Percentiles rank a stretch among this genome's conserved stretches.
Conservation (phyloP, 805 yeast species). For the Yueomyces sinensis region DNA sequence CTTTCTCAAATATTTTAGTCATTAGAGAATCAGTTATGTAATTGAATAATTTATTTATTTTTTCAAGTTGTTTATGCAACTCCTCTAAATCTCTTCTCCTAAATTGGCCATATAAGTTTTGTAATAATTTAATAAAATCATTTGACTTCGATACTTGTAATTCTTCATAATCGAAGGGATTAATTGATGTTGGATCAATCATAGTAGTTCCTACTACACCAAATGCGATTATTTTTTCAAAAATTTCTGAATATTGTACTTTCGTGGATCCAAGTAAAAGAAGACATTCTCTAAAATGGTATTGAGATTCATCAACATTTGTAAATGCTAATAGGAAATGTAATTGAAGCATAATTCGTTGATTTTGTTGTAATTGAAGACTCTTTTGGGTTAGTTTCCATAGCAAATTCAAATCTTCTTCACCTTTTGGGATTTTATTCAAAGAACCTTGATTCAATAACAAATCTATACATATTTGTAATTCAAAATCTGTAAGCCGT, state of each 20-base stretch:
- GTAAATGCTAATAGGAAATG: slow-evolving; percentile 9
- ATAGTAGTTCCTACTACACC: not conserved
- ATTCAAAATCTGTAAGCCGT: too few species aligned
- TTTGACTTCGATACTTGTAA: slow-evolving; percentile 8
- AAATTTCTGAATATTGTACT: too few species aligned
- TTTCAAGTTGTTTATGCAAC: too few species aligned
- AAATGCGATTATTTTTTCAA: not conserved
- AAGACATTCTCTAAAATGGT: not conserved
- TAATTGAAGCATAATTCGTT: slow-evolving; percentile 13
- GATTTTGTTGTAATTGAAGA: slow-evolving; percentile 7
- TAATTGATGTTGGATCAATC: slow-evolving; percentile 4
- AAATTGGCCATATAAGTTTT: slow-evolving; percentile 8
- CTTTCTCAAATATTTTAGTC: too few species aligned
- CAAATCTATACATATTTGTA: too few species aligned
- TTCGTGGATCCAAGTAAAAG: too few species aligned
- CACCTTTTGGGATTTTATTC: too few species aligned
- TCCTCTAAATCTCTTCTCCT: slow-evolving; percentile 5
- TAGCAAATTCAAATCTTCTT: not conserved
- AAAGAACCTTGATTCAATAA: too few species aligned
- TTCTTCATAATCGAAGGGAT: slow-evolving; percentile 22
- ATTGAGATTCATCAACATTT: not conserved
- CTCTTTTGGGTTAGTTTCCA: not conserved
- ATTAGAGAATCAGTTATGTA: too few species aligned
- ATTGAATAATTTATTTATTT: too few species aligned
- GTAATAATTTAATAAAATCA: slow-evolving; percentile 6